These are phyloP conservation scores for Grosmannia clavigera DNA, from an alignment of 2,329 filamentous ascomycete genomes.

Conservation along the genomic window DNA sequence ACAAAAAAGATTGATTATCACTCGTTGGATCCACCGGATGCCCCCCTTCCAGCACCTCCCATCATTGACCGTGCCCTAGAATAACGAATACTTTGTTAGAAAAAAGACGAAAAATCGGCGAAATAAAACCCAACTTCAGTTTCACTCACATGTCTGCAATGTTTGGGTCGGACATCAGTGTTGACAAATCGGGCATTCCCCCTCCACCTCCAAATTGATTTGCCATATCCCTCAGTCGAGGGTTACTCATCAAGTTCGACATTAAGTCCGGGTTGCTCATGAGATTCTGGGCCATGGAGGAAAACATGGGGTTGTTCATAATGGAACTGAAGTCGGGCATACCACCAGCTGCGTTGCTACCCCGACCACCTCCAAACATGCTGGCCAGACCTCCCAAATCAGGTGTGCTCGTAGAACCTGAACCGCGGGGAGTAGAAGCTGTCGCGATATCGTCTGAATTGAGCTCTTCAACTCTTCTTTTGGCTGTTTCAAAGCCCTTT, in stretches of 20 bases:
- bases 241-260: constrained; percentile 89
- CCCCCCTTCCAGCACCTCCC: constrained; percentile 20
- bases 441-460: constrained; percentile 38
- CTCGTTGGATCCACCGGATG: not conserved
- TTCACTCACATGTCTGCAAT: constrained; percentile 78
- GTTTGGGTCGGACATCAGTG: constrained; percentile 82
- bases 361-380: constrained; percentile 53
- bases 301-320: constrained; percentile 98
- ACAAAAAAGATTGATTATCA: not conserved
- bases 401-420: constrained; percentile 37
- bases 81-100: not conserved
- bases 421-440: constrained; percentile 10
- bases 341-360: constrained; percentile 51
- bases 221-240: constrained; percentile 76
- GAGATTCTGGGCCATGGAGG: constrained; percentile 89
- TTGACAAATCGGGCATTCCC: constrained; percentile 78
- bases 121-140: not conserved
- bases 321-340: constrained; percentile 81
- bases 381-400: constrained; percentile 58
- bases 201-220: constrained; percentile 56
- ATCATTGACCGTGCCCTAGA: constrained; percentile 34
- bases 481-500: constrained; percentile 90
- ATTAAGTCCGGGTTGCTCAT: constrained; percentile 96
- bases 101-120: not conserved
- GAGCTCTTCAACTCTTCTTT: constrained; percentile 73